Evolutionary conservation across 2,329 filamentous ascomycete species (phyloP).

Genomic region (Bipolaris zeicola): DNA sequence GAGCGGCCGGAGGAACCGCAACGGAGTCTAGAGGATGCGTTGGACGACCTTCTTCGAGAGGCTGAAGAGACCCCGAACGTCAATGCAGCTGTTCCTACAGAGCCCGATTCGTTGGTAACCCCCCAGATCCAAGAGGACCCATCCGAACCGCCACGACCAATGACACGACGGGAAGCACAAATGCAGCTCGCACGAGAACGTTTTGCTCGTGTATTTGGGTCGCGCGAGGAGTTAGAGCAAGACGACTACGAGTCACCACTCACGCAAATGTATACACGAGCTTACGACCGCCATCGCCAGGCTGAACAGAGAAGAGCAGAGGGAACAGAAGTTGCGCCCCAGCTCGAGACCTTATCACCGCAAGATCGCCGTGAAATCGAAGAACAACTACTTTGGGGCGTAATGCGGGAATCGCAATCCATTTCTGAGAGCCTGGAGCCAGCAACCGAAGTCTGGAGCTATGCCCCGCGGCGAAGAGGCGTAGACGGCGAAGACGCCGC

Average conservation of each 20-base stretch:
- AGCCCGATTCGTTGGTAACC: slow-evolving; percentile 3
- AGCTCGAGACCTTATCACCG: slow-evolving; percentile 27
- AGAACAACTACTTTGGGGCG: slow-evolving; percentile 42
- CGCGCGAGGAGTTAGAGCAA: slow-evolving; percentile 54
- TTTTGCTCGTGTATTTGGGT: slow-evolving; percentile 51
- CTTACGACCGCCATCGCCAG: slow-evolving; percentile 51
- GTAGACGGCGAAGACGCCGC: background rate
- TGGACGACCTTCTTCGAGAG: slow-evolving; percentile 42
- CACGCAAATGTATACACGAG: slow-evolving; percentile 54
- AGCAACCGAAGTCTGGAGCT: slow-evolving; percentile 31
- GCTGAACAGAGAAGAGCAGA: slow-evolving; percentile 46
- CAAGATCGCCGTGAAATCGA: slow-evolving; percentile 40
- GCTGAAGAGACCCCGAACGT: slow-evolving; percentile 27
- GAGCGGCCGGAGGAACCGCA: slow-evolving; percentile 31
- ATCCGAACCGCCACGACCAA: slow-evolving; percentile 15
- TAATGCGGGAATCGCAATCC: slow-evolving; percentile 35
- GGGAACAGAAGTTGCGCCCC: slow-evolving; percentile 27
- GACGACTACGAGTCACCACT: slow-evolving; percentile 57
- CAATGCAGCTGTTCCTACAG: background rate
- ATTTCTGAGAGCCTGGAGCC: slow-evolving; percentile 17
- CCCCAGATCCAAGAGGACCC: slow-evolving; percentile 9
- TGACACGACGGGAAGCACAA: slow-evolving; percentile 24
- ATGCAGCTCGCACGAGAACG: slow-evolving; percentile 36
- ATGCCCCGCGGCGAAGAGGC: slow-evolving; percentile 12
- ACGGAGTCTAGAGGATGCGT: slow-evolving; percentile 41